These are phyloP conservation scores for Garcileccinum viscosum DNA, from an alignment of 1,284 basidiomycete genomes.

Conservation along the genomic window DNA sequence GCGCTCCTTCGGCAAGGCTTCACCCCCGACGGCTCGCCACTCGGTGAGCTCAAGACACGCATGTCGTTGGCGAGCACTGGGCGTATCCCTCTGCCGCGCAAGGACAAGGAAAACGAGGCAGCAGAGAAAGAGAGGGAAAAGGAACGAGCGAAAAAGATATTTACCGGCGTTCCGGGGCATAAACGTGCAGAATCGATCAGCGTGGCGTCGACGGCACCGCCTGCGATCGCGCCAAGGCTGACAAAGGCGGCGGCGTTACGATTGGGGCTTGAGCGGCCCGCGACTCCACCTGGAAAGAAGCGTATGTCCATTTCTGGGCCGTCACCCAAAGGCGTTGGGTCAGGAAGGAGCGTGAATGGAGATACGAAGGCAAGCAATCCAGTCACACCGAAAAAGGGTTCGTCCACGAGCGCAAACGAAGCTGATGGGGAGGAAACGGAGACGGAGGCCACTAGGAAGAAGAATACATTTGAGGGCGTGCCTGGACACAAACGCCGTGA, in stretches of 20 bases:
- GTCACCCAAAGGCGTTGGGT: conserved; percentile 10
- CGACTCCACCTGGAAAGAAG: conserved; percentile 42
- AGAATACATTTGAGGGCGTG: conserved; percentile 71
- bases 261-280: conserved; percentile 52
- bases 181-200: conserved; percentile 68
- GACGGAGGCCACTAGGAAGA: conserved; percentile 34
- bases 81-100: conserved; percentile 34
- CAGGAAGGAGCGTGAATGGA: conserved; percentile 9
- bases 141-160: conserved; percentile 66
- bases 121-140: conserved; percentile 56
- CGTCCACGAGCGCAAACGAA: conserved; percentile 29
- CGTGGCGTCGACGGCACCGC: conserved; percentile 78
- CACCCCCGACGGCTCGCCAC: conserved; percentile 40
- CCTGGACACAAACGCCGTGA: conserved; percentile 83
- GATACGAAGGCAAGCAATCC: neutral
- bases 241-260: conserved; percentile 75
- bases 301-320: conserved; percentile 27
- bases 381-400: conserved; percentile 16
- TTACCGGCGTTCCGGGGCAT: conserved; percentile 79
- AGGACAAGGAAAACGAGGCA: conserved; percentile 32
- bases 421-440: conserved; percentile 42
- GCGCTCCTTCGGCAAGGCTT: conserved; percentile 76
- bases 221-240: conserved; percentile 73
- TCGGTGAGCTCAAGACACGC: conserved; percentile 26
- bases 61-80: conserved; percentile 42